Evolutionary conservation across 495 filamentous ascomycete genomes (phyloP).

Genomic region (Neurospora africana): DNA sequence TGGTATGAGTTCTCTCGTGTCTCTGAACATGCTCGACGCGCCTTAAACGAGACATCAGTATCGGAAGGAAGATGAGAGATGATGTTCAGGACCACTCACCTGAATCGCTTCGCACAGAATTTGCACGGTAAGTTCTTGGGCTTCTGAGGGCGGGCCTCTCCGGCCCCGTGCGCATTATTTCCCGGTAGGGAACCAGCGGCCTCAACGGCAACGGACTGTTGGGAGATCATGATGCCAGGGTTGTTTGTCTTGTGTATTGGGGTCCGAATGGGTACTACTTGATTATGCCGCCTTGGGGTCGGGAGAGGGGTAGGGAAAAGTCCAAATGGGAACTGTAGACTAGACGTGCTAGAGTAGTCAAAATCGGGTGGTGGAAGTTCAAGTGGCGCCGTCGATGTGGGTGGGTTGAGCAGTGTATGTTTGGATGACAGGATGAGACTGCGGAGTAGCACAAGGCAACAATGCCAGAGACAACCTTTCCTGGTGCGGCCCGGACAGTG

Average conservation of each 20-base stretch:
- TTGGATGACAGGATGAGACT: conserved; percentile 7
- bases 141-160: conserved; percentile 40
- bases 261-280: conserved; percentile 26
- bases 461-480: conserved; percentile 14
- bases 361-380: conserved; percentile 8
- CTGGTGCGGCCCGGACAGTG: not conserved
- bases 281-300: conserved; percentile 13
- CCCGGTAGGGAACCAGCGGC: conserved; percentile 23
- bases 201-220: conserved; percentile 43
- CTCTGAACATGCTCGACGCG: conserved; percentile 51
- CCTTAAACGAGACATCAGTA: conserved; percentile 33
- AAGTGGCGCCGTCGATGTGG: not conserved
- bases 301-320: conserved; percentile 13
- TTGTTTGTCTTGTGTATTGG: conserved; percentile 24
- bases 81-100: conserved; percentile 22
- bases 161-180: conserved; percentile 32
- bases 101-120: conserved; percentile 47
- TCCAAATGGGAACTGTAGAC: conserved; percentile 5
- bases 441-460: conserved; percentile 1
- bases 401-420: conserved; percentile 17
- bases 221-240: conserved; percentile 33
- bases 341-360: conserved; percentile 6
- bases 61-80: conserved; percentile 11
- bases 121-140: conserved; percentile 45
- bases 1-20: conserved; percentile 52